Percentiles rank a stretch among this genome's conserved stretches.
Evolutionary conservation across 2,329 filamentous ascomycete genomes (phyloP).

Genomic region (Tolypocladium guangdongense): DNA sequence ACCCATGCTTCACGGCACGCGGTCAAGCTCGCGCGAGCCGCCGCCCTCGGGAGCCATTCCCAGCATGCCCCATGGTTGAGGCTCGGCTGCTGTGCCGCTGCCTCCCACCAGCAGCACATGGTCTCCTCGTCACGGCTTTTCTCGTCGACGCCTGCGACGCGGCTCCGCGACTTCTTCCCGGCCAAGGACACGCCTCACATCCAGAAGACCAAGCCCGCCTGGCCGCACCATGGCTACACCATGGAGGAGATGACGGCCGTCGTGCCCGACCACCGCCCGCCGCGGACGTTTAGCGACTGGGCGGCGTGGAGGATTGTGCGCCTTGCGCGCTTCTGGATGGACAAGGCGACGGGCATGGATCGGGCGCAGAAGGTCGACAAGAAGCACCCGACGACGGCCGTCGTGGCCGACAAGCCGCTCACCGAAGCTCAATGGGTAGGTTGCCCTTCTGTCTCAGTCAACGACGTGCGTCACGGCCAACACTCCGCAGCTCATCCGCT

Average conservation of each 20-base stretch:
- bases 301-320: conserved; percentile 69
- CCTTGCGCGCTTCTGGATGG: conserved; percentile 67
- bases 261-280: conserved; percentile 63
- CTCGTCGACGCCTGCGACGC: conserved; percentile 35
- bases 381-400: conserved; percentile 42
- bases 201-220: conserved; percentile 51
- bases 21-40: conserved; percentile 10
- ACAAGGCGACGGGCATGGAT: conserved; percentile 62
- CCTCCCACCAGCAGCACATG: conserved; percentile 1
- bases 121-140: conserved; percentile 25
- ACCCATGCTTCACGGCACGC: conserved; percentile 13
- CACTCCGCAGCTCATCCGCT: conserved; percentile 51
- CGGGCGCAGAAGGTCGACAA: conserved; percentile 61
- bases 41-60: conserved; percentile 2
- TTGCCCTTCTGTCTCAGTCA: not conserved
- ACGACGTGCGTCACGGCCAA: not conserved
- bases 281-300: conserved; percentile 64
- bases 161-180: conserved; percentile 52
- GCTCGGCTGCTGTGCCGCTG: conserved; percentile 6
- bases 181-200: conserved; percentile 49
- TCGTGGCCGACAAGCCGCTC: conserved; percentile 47
- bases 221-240: conserved; percentile 64
- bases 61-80: conserved; percentile 5
- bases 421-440: conserved; percentile 74
- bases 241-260: conserved; percentile 69